phyloP scores from a whole-genome alignment of 192 early-diverging fungal genomes.

The Backusella liffmaniae region DNA sequence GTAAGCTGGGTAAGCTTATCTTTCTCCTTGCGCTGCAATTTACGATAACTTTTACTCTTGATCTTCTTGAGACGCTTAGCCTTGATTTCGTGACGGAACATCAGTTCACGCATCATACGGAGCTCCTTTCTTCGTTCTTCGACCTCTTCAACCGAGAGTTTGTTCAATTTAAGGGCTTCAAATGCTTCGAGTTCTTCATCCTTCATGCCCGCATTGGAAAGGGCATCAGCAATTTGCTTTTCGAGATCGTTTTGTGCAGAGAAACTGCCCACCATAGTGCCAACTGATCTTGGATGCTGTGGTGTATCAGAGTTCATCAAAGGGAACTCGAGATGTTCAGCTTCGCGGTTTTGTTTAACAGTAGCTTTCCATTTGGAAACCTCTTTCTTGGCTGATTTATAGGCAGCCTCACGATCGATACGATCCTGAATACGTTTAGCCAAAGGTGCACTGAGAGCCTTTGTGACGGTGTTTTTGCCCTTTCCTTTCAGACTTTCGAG shows the following conservation, averaged over 20 bases:
- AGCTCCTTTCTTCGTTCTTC: constrained; percentile 72
- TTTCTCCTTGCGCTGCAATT: constrained; percentile 83
- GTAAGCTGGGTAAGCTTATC: constrained; percentile 51
- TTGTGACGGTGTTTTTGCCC: constrained; percentile 31
- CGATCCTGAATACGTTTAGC: constrained; percentile 82
- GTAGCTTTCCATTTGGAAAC: constrained; percentile 83
- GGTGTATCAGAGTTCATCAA: constrained; percentile 36
- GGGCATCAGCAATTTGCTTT: constrained; percentile 65
- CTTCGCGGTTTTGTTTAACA: constrained; percentile 75
- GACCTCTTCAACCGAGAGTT: constrained; percentile 81
- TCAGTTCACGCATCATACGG: constrained; percentile 86
- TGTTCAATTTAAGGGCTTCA: constrained; percentile 86
- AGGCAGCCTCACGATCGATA: constrained; percentile 84
- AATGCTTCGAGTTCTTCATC: constrained; percentile 78
- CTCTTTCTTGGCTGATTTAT: constrained; percentile 76
- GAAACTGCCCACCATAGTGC: constrained; percentile 62
- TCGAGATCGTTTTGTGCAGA: constrained; percentile 72
- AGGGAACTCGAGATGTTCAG: constrained; percentile 81
- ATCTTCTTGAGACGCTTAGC: constrained; percentile 93
- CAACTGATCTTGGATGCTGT: constrained; percentile 43
- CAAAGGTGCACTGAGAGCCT: constrained; percentile 71
- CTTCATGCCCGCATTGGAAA: constrained; percentile 71
- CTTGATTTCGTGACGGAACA: constrained; percentile 92
- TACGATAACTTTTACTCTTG: constrained; percentile 94
- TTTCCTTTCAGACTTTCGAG: constrained; percentile 56